Percentiles rank a stretch among this genome's conserved stretches.
phyloP scores from a whole-genome alignment of 352 stramenopile genomes.

The Saprolegnia parasitica region DNA sequence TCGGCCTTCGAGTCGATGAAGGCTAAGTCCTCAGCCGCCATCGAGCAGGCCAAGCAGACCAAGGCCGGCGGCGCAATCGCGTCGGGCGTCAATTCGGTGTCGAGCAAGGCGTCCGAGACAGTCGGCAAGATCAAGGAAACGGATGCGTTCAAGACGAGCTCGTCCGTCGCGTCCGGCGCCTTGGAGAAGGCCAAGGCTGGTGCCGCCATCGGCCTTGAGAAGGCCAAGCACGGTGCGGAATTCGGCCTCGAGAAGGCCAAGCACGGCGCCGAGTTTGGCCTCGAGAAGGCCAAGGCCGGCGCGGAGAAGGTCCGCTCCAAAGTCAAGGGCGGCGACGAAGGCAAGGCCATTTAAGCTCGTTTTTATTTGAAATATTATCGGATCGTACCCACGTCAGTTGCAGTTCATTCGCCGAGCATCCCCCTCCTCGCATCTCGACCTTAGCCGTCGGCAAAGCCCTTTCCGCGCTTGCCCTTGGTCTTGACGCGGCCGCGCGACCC shows the following conservation, averaged over 20 bases:
- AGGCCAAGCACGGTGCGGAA: conserved; percentile 24
- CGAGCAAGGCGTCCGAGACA: conserved; percentile 59
- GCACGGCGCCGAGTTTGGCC: conserved; percentile 15
- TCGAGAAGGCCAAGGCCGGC: conserved; percentile 19
- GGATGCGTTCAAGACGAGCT: conserved; percentile 81
- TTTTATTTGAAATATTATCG: conserved; percentile 11
- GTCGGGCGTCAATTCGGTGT: conserved; percentile 55
- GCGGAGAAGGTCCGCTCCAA: conserved; percentile 25
- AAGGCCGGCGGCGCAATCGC: conserved; percentile 66
- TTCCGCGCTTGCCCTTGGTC: conserved; percentile 20
- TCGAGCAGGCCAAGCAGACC: conserved; percentile 72
- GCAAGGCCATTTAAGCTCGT: conserved; percentile 13
- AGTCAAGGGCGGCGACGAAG: conserved; percentile 24
- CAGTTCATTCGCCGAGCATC: too few species aligned
- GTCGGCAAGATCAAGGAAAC: conserved; percentile 79
- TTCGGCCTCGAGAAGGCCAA: conserved; percentile 18
- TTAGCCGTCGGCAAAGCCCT: background rate
- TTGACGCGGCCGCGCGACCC: conserved; percentile 20
- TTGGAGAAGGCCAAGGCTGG: conserved; percentile 79
- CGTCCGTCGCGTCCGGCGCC: conserved; percentile 50
- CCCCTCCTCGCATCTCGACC: too few species aligned
- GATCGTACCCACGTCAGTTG: background rate
- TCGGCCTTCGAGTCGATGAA: conserved; percentile 62
- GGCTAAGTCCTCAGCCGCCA: conserved; percentile 64
- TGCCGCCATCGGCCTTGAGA: conserved; percentile 58